A percentile compares a stretch with the other conserved stretches of the same genome.
Conservation (phyloP, 2,329 filamentous ascomycete genomes). For the Colletotrichum eremochloae region DNA sequence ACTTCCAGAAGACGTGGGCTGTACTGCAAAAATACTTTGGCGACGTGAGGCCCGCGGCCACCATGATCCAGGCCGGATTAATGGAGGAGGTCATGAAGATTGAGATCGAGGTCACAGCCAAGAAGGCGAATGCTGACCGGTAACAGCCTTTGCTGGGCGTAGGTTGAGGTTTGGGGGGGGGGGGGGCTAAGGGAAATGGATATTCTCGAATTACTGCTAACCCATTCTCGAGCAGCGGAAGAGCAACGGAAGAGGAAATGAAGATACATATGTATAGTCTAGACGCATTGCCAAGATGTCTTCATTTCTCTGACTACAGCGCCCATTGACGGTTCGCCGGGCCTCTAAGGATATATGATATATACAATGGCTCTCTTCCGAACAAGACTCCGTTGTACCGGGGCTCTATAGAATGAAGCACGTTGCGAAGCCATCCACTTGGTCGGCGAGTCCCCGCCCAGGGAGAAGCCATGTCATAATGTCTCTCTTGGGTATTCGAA, state of each 20-base stretch:
- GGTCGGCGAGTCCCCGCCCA: not conserved
- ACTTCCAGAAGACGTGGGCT: constrained; percentile 64
- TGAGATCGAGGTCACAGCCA: constrained; percentile 60
- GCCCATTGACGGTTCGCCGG: not conserved
- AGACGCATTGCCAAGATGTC: not conserved
- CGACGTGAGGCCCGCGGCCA: constrained; percentile 64
- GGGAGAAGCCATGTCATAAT: too few species aligned
- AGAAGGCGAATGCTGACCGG: constrained; percentile 16
- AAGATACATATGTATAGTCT: not conserved
- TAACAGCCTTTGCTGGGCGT: not conserved
- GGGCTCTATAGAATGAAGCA: not conserved
- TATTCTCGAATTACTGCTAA: not conserved
- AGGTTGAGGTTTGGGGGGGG: too few species aligned
- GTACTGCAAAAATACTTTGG: constrained; percentile 65
- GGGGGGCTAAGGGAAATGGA: not conserved
- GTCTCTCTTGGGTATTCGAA: not conserved
- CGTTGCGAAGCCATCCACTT: not conserved
- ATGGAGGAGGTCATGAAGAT: constrained; percentile 64
- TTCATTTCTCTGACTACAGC: not conserved
- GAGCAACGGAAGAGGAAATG: not conserved
- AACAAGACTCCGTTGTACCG: too few species aligned
- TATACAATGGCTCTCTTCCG: not conserved
- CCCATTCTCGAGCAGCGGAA: too few species aligned
- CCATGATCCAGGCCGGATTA: constrained; percentile 64
- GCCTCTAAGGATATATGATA: rapidly evolving